phyloP scores from a whole-genome alignment of 1,139 yeast genomes.

The Sugiyamaella sp. region DNA sequence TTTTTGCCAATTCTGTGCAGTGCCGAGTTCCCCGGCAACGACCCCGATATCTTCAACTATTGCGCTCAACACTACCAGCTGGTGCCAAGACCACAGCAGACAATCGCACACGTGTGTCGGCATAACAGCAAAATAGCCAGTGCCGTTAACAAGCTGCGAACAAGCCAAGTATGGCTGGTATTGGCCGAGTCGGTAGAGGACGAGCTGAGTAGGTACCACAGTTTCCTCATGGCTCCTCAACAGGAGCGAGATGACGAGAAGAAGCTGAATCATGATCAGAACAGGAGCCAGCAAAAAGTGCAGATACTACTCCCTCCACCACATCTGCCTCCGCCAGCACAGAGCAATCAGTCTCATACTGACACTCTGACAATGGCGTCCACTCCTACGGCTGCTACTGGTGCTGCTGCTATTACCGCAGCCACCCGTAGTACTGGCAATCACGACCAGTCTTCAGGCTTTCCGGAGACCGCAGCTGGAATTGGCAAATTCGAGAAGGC shows the following conservation, averaged over 20 bases:
- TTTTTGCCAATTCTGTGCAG: constrained; percentile 24
- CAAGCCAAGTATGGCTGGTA: constrained; percentile 73
- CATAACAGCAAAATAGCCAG: constrained; percentile 64
- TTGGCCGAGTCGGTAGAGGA: constrained; percentile 58
- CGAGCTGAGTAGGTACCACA: constrained; percentile 40
- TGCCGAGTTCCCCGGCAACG: constrained; percentile 39
- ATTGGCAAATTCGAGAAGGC: background rate
- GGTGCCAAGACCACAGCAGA: constrained; percentile 52
- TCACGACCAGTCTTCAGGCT: background rate
- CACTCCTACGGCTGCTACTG: no score
- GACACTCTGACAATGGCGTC: no score
- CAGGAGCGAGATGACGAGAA: background rate
- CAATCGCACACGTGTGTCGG: constrained; percentile 56
- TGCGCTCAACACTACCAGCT: constrained; percentile 40
- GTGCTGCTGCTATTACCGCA: no score
- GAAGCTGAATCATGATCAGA: background rate
- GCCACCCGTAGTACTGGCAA: no score
- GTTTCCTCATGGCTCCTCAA: background rate
- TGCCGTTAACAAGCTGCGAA: constrained; percentile 54
- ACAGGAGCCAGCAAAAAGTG: background rate
- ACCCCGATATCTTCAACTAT: constrained; percentile 34
- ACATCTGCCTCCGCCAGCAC: background rate
- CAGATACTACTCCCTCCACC: background rate
- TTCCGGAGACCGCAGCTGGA: constrained; percentile 7
- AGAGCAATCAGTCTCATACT: background rate